Evolutionary conservation across 2,329 filamentous ascomycete genomes (phyloP).

Genomic region (Claviceps purpurea): DNA sequence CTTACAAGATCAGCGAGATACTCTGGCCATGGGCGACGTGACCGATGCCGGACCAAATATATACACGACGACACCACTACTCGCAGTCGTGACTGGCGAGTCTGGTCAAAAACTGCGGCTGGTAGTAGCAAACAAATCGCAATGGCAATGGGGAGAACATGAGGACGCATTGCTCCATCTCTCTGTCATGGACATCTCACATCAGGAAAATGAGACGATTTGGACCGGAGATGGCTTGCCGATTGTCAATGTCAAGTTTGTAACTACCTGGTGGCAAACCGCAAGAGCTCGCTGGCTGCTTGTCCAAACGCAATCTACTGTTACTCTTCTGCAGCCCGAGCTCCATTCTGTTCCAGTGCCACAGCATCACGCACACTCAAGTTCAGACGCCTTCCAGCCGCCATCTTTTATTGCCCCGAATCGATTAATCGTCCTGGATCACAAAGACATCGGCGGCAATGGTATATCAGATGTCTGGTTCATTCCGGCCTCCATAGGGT

Average conservation of each 20-base stretch:
- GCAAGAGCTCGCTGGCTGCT: constrained; percentile 36
- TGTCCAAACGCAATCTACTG: constrained; percentile 38
- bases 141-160: constrained; percentile 39
- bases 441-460: constrained; percentile 37
- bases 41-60: constrained; percentile 23
- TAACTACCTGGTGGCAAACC: constrained; percentile 22
- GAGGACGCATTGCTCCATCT: constrained; percentile 33
- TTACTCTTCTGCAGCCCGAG: constrained; percentile 38
- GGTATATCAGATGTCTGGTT: constrained; percentile 52
- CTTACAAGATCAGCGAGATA: constrained; percentile 9
- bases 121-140: constrained; percentile 33
- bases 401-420: constrained; percentile 42
- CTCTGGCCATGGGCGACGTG: constrained; percentile 46
- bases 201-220: constrained; percentile 31
- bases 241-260: constrained; percentile 38
- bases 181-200: constrained; percentile 25
- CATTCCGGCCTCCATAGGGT: constrained; percentile 33
- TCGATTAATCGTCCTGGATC: constrained; percentile 38
- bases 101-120: constrained; percentile 46
- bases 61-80: constrained; percentile 19
- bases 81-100: constrained; percentile 40
- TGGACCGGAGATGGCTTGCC: constrained; percentile 41
- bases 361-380: constrained; percentile 8
- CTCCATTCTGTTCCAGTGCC: constrained; percentile 26
- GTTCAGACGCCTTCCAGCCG: constrained; percentile 10